A percentile compares a stretch with the other conserved stretches of the same genome.
These are phyloP conservation scores for Eucalyptus marginata DNA, from an alignment of 345 rosid species.

Conservation along the genomic window DNA sequence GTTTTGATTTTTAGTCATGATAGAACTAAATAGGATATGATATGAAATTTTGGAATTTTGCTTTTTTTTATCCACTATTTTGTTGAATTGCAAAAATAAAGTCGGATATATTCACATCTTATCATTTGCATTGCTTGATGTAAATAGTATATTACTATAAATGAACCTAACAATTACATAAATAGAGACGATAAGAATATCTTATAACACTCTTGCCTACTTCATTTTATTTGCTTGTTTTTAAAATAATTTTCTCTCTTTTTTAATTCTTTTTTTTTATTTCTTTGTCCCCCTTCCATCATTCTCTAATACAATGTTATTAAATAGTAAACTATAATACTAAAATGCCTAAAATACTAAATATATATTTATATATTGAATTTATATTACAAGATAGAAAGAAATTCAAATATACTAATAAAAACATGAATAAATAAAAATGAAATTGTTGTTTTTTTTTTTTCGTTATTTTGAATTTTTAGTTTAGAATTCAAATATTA, in stretches of 20 bases:
- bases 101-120: fast-evolving
- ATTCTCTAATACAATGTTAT: no score
- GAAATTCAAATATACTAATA: no score
- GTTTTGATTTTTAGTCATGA: neutral
- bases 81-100: neutral
- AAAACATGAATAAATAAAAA: neutral
- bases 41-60: no score
- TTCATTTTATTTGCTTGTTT: neutral
- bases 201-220: neutral
- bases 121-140: neutral
- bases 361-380: no score
- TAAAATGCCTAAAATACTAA: neutral
- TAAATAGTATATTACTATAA: no score
- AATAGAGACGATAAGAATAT: neutral
- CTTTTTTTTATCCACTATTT: no score
- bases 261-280: no score
- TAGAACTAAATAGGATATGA: neutral
- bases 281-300: neutral
- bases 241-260: no score
- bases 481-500: neutral
- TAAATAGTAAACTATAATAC: neutral
- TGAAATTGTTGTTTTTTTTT: no score
- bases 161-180: neutral
- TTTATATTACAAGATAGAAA: neutral
- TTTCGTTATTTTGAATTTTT: neutral